Percentiles rank a stretch among this genome's conserved stretches.
These are phyloP conservation scores for Rutidosis leptorrhynchoides DNA, from an alignment of 129 eudicot species.

Conservation along the genomic window DNA sequence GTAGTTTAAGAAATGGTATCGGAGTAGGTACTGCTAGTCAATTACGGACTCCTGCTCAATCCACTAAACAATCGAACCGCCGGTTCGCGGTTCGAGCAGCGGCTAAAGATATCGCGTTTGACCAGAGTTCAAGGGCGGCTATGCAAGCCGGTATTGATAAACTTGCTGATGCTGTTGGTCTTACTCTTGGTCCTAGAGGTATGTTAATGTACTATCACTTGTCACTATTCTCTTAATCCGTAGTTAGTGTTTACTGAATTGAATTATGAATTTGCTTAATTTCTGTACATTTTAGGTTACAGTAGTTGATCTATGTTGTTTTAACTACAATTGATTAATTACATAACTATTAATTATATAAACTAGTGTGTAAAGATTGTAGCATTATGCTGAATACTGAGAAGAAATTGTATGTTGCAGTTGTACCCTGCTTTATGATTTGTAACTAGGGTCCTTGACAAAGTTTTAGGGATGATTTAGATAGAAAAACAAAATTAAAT, in stretches of 20 bases:
- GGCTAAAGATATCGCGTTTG: constrained; percentile 90
- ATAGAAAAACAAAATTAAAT: too few relatives aligned
- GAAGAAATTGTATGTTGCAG: too few relatives aligned
- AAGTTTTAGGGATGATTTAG: too few relatives aligned
- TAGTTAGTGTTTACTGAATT: constrained; percentile 1
- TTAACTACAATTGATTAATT: background rate
- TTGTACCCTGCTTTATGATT: too few relatives aligned
- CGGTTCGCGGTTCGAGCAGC: constrained; percentile 71
- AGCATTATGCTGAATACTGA: too few relatives aligned
- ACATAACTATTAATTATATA: background rate
- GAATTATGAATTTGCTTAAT: background rate
- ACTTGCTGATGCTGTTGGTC: constrained; percentile 84
- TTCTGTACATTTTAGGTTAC: background rate
- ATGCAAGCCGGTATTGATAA: constrained; percentile 88
- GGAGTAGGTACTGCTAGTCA: constrained; percentile 44
- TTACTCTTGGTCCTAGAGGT: constrained; percentile 95
- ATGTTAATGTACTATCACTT: background rate
- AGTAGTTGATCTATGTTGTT: background rate
- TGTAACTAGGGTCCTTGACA: too few relatives aligned
- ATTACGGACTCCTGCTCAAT: constrained; percentile 45
- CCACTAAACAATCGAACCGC: constrained; percentile 28
- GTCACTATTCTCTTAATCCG: background rate
- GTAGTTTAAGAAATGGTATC: constrained; percentile 41
- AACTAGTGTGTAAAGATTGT: too few relatives aligned
- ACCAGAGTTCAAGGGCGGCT: constrained; percentile 75